Evolutionary conservation across 192 early-diverging fungal genomes (phyloP).

Genomic region (Backusella luteola): DNA sequence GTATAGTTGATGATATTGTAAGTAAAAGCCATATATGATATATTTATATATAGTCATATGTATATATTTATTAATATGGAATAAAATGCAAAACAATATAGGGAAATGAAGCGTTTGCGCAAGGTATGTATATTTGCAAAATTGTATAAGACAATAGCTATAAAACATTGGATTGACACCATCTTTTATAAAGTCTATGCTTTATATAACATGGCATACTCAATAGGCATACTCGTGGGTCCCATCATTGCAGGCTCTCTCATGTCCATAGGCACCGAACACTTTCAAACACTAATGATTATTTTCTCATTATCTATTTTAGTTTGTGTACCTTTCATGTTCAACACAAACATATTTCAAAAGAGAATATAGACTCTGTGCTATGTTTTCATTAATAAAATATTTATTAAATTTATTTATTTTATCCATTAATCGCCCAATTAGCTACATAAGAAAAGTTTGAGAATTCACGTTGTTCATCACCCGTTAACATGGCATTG

Average conservation of each 20-base stretch:
- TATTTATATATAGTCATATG: neutral
- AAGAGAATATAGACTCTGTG: neutral
- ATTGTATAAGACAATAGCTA: neutral
- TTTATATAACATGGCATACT: neutral
- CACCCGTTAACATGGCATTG: constrained; percentile 75
- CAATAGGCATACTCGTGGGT: neutral
- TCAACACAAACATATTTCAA: neutral
- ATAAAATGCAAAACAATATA: neutral
- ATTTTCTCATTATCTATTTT: neutral
- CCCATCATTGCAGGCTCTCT: neutral
- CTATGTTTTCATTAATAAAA: neutral
- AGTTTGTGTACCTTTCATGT: neutral
- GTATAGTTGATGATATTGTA: constrained; percentile 59
- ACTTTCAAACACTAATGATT: neutral
- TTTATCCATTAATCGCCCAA: constrained; percentile 56
- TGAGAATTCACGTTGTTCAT: constrained; percentile 87
- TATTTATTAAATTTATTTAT: neutral
- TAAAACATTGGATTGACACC: neutral
- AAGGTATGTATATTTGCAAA: neutral
- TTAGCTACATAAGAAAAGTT: constrained; percentile 87
- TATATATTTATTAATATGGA: neutral
- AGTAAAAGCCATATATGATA: constrained; percentile 27
- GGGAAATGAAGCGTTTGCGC: neutral
- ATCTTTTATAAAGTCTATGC: neutral
- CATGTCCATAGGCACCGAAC: neutral